A percentile compares a stretch with the other conserved stretches of the same genome.
Conservation (phyloP, 371 early-diverging fungal genomes). For the Zychaea mexicana region DNA sequence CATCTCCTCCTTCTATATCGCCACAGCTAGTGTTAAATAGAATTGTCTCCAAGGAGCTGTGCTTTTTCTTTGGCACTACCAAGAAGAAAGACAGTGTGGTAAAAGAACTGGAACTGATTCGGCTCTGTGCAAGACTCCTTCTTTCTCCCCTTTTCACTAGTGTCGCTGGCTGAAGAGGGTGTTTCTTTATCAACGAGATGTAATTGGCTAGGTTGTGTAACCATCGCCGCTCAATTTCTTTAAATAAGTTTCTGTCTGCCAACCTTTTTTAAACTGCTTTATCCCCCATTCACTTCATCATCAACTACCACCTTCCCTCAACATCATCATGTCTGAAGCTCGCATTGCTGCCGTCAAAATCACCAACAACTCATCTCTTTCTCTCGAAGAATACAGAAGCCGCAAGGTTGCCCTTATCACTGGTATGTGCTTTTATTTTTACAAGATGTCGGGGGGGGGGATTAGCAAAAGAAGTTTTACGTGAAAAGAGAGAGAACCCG, state of each 20-base stretch:
- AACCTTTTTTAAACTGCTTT: slow-evolving; percentile 6
- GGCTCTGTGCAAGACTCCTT: too few species aligned
- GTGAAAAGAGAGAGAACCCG: neutral
- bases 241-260: slow-evolving; percentile 17
- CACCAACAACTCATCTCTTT: slow-evolving; percentile 27
- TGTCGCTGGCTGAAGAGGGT: neutral
- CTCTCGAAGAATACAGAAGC: slow-evolving; percentile 49
- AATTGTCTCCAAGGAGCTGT: too few species aligned
- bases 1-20: too few species aligned
- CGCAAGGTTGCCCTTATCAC: slow-evolving; percentile 68
- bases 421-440: slow-evolving; percentile 29
- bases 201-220: slow-evolving; percentile 11
- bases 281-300: slow-evolving; percentile 6
- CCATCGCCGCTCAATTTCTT: slow-evolving; percentile 5
- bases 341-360: slow-evolving; percentile 31
- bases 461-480: too few species aligned
- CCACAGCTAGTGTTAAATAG: too few species aligned
- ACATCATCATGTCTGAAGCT: slow-evolving; percentile 34
- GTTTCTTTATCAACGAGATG: neutral
- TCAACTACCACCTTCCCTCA: neutral
- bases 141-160: slow-evolving; percentile 1
- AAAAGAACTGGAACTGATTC: too few species aligned
- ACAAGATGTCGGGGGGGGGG: slow-evolving; percentile 10
- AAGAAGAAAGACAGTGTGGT: too few species aligned
- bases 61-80: too few species aligned